Conservation (phyloP, 225 moss, liverwort and hornwort species). For the Rhytidiadelphus loreus region DNA sequence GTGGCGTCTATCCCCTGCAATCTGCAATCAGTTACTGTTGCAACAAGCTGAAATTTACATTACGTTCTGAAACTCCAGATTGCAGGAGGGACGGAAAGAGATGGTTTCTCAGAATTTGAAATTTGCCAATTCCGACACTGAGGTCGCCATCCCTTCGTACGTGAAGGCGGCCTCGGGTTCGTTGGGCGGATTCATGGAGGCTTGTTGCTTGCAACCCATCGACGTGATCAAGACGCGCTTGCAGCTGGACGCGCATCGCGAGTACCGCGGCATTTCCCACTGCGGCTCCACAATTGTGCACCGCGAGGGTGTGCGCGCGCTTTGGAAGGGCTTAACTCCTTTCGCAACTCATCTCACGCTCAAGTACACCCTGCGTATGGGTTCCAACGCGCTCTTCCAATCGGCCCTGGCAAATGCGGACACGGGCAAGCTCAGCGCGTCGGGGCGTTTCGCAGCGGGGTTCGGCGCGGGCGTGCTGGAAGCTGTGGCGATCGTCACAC, state of each 20-base stretch:
- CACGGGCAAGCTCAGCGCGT: slow-evolving; percentile 38
- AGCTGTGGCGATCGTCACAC: slow-evolving; percentile 66
- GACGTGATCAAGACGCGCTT: slow-evolving; percentile 83
- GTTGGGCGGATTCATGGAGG: slow-evolving; percentile 53
- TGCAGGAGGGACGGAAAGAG: background rate
- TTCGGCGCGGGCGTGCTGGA: slow-evolving; percentile 81
- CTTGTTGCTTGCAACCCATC: slow-evolving; percentile 69
- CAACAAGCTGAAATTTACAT: background rate
- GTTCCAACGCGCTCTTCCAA: slow-evolving; percentile 62
- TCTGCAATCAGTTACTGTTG: background rate
- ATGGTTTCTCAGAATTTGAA: background rate
- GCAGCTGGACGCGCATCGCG: slow-evolving; percentile 46
- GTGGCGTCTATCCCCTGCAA: background rate
- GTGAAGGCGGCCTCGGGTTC: slow-evolving; percentile 62
- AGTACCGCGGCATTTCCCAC: slow-evolving; percentile 63
- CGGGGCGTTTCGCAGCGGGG: slow-evolving; percentile 42
- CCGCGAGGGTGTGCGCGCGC: slow-evolving; percentile 42
- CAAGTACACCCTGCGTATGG: slow-evolving; percentile 79
- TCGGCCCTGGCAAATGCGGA: slow-evolving; percentile 31
- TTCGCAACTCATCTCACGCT: slow-evolving; percentile 76
- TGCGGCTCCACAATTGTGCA: slow-evolving; percentile 46
- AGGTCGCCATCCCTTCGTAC: slow-evolving; percentile 26
- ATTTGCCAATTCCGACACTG: background rate
- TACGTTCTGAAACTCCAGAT: background rate
- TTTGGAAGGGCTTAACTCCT: slow-evolving; percentile 76